Evolutionary conservation across 2,329 filamentous ascomycete species (phyloP).

Genomic region (Fusarium pininemorale): DNA sequence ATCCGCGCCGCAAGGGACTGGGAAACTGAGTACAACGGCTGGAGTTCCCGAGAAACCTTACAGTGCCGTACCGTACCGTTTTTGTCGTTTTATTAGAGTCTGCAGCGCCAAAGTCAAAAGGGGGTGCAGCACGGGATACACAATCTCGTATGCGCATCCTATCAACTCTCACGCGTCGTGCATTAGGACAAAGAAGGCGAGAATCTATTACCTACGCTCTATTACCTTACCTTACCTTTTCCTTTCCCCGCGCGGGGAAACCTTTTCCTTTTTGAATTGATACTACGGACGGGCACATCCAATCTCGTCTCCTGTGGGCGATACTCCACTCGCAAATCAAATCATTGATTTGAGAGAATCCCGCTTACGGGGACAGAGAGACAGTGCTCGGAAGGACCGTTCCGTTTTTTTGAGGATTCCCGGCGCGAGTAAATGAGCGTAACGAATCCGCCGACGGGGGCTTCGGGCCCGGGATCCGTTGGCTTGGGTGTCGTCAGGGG

Average conservation of each 20-base stretch:
- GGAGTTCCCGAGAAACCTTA: background rate
- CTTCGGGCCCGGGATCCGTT: slow-evolving; percentile 59
- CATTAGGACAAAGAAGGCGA: background rate
- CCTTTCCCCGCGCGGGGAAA: background rate
- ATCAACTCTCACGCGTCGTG: background rate
- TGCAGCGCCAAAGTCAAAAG: background rate
- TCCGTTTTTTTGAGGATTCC: background rate
- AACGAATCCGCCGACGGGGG: slow-evolving; percentile 62
- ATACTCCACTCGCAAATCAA: slow-evolving; percentile 14
- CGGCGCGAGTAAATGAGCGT: slow-evolving; percentile 56
- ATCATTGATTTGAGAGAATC: background rate
- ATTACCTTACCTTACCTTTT: background rate
- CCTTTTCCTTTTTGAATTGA: background rate
- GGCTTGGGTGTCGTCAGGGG: slow-evolving; percentile 50
- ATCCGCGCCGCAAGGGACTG: slow-evolving; percentile 19
- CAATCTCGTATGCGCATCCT: slow-evolving; percentile 1
- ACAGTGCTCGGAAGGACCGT: slow-evolving; percentile 12
- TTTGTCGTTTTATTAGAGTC: background rate
- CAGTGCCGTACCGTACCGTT: background rate
- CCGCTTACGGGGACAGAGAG: slow-evolving; percentile 9
- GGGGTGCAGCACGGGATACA: background rate
- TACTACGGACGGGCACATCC: background rate
- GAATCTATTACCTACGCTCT: slow-evolving; percentile 5
- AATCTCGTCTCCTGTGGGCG: slow-evolving; percentile 1
- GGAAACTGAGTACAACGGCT: background rate